A percentile compares a stretch with the other conserved stretches of the same genome.
These are phyloP conservation scores for Linaria vulgaris DNA, from an alignment of 257 asterid species.

Conservation along the genomic window DNA sequence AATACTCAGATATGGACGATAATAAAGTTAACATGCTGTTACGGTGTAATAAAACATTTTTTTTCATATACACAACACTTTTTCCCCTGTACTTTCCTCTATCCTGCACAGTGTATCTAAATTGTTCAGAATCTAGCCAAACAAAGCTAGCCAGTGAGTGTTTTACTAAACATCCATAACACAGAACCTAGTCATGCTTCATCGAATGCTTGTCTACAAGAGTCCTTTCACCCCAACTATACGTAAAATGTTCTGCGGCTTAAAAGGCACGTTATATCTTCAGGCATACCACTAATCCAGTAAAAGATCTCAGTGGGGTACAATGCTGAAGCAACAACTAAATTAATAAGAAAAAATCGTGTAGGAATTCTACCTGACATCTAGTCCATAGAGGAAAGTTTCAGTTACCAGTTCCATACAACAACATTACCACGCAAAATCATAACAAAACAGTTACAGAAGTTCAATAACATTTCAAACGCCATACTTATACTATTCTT, in stretches of 20 bases:
- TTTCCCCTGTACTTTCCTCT: not conserved
- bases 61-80: not conserved
- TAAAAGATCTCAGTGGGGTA: too few species aligned
- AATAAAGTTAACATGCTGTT: not conserved
- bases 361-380: too few species aligned
- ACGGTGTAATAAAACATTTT: not conserved
- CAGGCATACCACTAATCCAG: too few species aligned
- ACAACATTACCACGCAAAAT: not conserved
- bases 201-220: not conserved
- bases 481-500: not conserved
- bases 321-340: too few species aligned
- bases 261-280: not conserved
- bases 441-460: constrained; percentile 11
- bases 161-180: not conserved
- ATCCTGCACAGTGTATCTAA: not conserved
- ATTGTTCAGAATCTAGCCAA: not conserved
- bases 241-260: not conserved
- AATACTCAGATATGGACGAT: not conserved
- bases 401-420: not conserved
- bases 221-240: not conserved
- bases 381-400: too few species aligned
- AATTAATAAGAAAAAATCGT: too few species aligned
- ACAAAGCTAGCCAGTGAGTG: not conserved
- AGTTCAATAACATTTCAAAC: constrained; percentile 5
- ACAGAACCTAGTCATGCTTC: not conserved